These are phyloP conservation scores for Albophoma yamanashiensis DNA, from an alignment of 2,329 filamentous ascomycete genomes.

Conservation along the genomic window DNA sequence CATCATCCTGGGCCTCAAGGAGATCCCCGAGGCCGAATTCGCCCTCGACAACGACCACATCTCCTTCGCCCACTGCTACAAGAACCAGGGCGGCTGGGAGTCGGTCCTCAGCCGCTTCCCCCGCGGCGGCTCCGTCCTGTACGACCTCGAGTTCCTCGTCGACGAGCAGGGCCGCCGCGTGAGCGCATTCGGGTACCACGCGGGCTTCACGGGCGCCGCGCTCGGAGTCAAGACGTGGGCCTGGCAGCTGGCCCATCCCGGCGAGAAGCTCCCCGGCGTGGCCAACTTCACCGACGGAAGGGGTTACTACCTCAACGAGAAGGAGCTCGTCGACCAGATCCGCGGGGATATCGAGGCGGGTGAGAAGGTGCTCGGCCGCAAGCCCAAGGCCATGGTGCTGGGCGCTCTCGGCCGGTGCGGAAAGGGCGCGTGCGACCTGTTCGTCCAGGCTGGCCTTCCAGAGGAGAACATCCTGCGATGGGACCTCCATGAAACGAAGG, in stretches of 20 bases:
- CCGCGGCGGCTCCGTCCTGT: constrained; percentile 47
- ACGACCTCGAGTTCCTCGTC: constrained; percentile 80
- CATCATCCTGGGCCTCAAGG: constrained; percentile 68
- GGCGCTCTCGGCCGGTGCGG: constrained; percentile 79
- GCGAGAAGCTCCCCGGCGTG: constrained; percentile 48
- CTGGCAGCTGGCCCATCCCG: constrained; percentile 65
- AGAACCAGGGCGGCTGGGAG: constrained; percentile 70
- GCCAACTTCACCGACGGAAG: constrained; percentile 30
- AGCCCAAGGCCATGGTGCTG: constrained; percentile 73
- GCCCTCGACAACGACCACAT: constrained; percentile 27
- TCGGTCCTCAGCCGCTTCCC: constrained; percentile 70
- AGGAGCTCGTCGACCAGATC: constrained; percentile 33
- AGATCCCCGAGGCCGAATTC: constrained; percentile 64
- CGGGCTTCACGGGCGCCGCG: constrained; percentile 66
- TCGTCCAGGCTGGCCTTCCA: constrained; percentile 53
- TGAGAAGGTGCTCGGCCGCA: constrained; percentile 55
- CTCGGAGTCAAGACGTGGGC: constrained; percentile 73
- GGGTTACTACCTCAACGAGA: constrained; percentile 61
- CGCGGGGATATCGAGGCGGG: constrained; percentile 47
- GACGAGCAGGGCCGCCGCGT: constrained; percentile 62
- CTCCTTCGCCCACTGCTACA: constrained; percentile 66
- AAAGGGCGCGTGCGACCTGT: constrained; percentile 71
- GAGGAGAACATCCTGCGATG: constrained; percentile 38
- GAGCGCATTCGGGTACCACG: constrained; percentile 62
- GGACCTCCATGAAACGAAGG: constrained; percentile 69